A percentile compares a stretch with the other conserved stretches of the same genome.
phyloP scores from a whole-genome alignment of 441 rosid genomes.

The Brassica hybrid region DNA sequence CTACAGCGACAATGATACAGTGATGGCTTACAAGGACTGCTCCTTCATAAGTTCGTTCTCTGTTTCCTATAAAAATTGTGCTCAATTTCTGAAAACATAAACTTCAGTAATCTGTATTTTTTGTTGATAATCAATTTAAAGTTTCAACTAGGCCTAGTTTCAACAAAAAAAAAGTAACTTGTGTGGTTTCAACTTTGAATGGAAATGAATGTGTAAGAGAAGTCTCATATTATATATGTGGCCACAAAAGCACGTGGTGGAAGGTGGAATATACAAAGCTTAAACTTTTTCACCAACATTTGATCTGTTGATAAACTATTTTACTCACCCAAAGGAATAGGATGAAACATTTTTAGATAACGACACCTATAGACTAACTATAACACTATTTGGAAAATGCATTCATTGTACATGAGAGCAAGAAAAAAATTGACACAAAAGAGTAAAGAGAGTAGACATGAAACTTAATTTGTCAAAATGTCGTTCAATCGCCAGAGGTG shows the following conservation, averaged over 20 bases:
- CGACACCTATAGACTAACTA: constrained; percentile 25
- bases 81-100: too few species aligned
- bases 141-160: too few species aligned
- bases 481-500: constrained; percentile 37
- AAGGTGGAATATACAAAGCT: constrained; percentile 27
- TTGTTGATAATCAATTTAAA: too few species aligned
- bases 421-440: constrained; percentile 12
- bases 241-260: constrained; percentile 42
- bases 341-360: constrained; percentile 29
- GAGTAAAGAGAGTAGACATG: constrained; percentile 35
- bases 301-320: constrained; percentile 33
- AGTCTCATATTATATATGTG: constrained; percentile 27
- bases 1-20: too few species aligned
- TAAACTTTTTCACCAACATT: constrained; percentile 13
- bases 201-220: constrained; percentile 31
- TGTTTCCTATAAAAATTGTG: too few species aligned
- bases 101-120: too few species aligned
- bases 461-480: constrained; percentile 33
- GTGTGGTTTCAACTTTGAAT: constrained; percentile 29
- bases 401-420: constrained; percentile 17
- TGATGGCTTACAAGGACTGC: too few species aligned
- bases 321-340: constrained; percentile 25
- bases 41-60: too few species aligned
- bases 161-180: neutral
- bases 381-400: constrained; percentile 31